Percentiles rank a stretch among this genome's conserved stretches.
These are phyloP conservation scores for Lactarius hatsudake DNA, from an alignment of 768 basidiomycete species.

Conservation along the genomic window DNA sequence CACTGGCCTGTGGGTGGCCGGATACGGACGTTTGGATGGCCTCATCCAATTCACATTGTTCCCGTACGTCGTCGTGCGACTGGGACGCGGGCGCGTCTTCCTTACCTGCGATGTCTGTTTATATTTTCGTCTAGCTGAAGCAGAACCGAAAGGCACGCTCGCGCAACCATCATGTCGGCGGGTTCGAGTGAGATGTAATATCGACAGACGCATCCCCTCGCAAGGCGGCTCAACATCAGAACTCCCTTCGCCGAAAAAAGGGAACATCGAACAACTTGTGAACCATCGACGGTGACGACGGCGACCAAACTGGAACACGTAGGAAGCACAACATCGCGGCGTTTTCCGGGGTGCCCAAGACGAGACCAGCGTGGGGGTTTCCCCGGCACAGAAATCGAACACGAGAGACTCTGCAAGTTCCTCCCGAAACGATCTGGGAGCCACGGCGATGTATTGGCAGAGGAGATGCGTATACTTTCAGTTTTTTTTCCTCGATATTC, in stretches of 20 bases:
- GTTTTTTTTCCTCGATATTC: too few relatives aligned
- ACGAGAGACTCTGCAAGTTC: too few relatives aligned
- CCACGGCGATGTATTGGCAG: too few relatives aligned
- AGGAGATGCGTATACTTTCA: too few relatives aligned
- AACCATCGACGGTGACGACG: background rate
- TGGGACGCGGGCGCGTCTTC: conserved; percentile 39
- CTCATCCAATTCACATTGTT: conserved; percentile 40
- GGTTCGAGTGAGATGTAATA: background rate
- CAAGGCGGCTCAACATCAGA: background rate
- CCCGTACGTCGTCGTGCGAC: conserved; percentile 36
- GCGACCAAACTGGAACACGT: too few relatives aligned
- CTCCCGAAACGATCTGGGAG: too few relatives aligned
- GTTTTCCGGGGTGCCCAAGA: too few relatives aligned
- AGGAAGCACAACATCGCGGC: too few relatives aligned
- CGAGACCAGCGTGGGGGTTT: too few relatives aligned
- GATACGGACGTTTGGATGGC: conserved; percentile 39
- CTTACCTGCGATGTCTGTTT: background rate
- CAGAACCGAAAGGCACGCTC: background rate
- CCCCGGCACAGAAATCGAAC: too few relatives aligned
- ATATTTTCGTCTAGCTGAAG: background rate
- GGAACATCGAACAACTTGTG: too few relatives aligned
- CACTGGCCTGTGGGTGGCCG: conserved; percentile 40
- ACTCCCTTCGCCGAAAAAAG: background rate
- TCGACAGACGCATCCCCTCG: background rate
- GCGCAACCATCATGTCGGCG: background rate